phyloP scores from a whole-genome alignment of 2,329 filamentous ascomycete genomes.

The Colletotrichum orchidophilum region DNA sequence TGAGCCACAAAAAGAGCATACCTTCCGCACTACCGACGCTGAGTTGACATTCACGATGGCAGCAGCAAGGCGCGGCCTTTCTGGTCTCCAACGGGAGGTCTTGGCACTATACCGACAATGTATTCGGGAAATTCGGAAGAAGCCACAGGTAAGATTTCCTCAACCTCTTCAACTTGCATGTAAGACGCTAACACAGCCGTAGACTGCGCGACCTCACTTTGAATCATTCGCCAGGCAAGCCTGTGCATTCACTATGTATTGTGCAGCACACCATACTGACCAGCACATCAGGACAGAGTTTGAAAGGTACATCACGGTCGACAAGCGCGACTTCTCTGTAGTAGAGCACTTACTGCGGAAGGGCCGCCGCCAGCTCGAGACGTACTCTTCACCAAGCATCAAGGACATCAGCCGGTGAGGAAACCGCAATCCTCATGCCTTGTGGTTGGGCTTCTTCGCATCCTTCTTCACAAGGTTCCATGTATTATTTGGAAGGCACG shows the following conservation, averaged over 20 bases:
- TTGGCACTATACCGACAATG: constrained; percentile 87
- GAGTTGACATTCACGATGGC: constrained; percentile 19
- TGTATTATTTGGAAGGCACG: not conserved
- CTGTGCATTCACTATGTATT: not conserved
- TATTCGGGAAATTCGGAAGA: constrained; percentile 81
- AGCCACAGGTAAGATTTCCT: constrained; percentile 69
- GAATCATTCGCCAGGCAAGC: constrained; percentile 69
- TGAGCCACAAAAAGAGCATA: not conserved
- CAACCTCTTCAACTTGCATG: not conserved
- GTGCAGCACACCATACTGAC: not conserved
- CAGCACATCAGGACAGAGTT: constrained; percentile 73
- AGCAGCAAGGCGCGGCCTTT: constrained; percentile 58
- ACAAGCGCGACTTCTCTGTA: constrained; percentile 86
- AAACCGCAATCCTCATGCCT: not conserved
- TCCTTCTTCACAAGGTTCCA: not conserved
- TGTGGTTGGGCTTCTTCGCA: not conserved
- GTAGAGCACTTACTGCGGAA: constrained; percentile 88
- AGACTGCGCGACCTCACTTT: constrained; percentile 70
- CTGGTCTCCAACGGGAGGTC: constrained; percentile 91
- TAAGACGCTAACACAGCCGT: constrained; percentile 11
- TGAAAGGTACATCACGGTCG: constrained; percentile 70
- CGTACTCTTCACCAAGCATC: constrained; percentile 82
- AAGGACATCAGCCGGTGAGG: constrained; percentile 70
- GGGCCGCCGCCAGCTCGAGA: constrained; percentile 82
- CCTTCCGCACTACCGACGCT: not conserved